These are phyloP conservation scores for Juglanconis sp. DNA, from an alignment of 2,329 filamentous ascomycete genomes.

Conservation along the genomic window DNA sequence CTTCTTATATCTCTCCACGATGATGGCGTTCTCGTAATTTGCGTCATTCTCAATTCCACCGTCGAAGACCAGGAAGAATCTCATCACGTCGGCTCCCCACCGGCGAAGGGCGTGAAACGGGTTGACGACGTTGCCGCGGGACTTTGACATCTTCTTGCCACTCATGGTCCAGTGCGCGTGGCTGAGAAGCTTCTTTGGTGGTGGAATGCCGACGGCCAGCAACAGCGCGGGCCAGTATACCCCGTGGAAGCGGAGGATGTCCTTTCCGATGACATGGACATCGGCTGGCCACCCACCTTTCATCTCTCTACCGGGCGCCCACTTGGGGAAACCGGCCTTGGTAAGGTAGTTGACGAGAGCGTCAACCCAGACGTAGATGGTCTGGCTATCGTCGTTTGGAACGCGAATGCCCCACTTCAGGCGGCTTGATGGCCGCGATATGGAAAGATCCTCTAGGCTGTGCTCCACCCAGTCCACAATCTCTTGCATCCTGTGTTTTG, in stretches of 20 bases:
- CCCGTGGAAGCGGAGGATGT: constrained; percentile 93
- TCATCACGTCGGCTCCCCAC: constrained; percentile 82
- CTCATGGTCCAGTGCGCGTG: constrained; percentile 97
- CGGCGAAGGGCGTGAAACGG: constrained; percentile 87
- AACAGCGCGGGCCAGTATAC: constrained; percentile 98
- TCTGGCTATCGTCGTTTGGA: constrained; percentile 79
- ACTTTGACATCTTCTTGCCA: constrained; percentile 93
- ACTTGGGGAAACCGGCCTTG: constrained; percentile 76
- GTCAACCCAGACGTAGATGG: constrained; percentile 98
- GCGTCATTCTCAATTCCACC: constrained; percentile 75
- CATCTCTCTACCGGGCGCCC: constrained; percentile 62
- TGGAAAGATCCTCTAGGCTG: constrained; percentile 80
- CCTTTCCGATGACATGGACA: constrained; percentile 90
- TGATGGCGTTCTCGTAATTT: constrained; percentile 76
- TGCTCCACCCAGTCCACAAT: constrained; percentile 73
- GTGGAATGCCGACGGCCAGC: constrained; percentile 77
- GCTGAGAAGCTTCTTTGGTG: constrained; percentile 76
- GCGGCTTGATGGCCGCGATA: constrained; percentile 76
- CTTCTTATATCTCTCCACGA: constrained; percentile 76
- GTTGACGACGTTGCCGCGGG: constrained; percentile 89
- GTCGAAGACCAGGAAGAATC: constrained; percentile 82
- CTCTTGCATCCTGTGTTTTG: constrained; percentile 69
- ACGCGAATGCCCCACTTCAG: constrained; percentile 87
- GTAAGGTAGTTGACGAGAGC: constrained; percentile 93
- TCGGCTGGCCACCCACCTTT: constrained; percentile 82